phyloP scores from a whole-genome alignment of 2,329 filamentous ascomycete species.

The Paracoccidioides lutzii region DNA sequence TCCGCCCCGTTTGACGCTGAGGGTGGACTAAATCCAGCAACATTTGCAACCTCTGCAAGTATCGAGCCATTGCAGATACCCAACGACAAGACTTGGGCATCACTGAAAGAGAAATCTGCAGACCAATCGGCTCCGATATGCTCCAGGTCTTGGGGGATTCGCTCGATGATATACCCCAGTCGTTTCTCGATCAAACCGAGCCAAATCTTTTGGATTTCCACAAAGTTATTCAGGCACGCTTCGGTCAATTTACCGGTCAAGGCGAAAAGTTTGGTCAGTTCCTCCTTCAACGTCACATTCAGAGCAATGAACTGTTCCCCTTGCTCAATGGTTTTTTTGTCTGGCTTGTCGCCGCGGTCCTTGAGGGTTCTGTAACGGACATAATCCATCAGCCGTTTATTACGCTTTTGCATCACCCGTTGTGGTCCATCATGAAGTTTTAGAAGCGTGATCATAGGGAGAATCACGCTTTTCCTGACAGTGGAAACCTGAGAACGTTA shows the following conservation, averaged over 20 bases:
- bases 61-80: slow-evolving; percentile 63
- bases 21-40: slow-evolving; percentile 48
- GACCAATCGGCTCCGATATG: slow-evolving; percentile 69
- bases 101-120: slow-evolving; percentile 62
- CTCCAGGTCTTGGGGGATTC: slow-evolving; percentile 50
- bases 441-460: slow-evolving; percentile 67
- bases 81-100: slow-evolving; percentile 57
- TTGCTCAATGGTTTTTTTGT: slow-evolving; percentile 70
- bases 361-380: slow-evolving; percentile 67
- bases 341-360: slow-evolving; percentile 69
- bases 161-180: slow-evolving; percentile 53
- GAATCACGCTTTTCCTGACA: slow-evolving; percentile 70
- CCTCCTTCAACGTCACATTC: slow-evolving; percentile 85
- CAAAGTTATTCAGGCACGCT: slow-evolving; percentile 68
- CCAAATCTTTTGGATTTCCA: slow-evolving; percentile 75
- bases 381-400: slow-evolving; percentile 83
- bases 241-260: slow-evolving; percentile 76
- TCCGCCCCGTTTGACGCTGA: slow-evolving; percentile 29
- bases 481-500: slow-evolving; percentile 37
- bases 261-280: slow-evolving; percentile 70
- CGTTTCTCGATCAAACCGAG: slow-evolving; percentile 73
- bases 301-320: slow-evolving; percentile 83
- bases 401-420: slow-evolving; percentile 82
- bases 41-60: slow-evolving; percentile 45
- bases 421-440: slow-evolving; percentile 72